These are phyloP conservation scores for Rhododendron simsii DNA, from an alignment of 148 eudicot species.

Conservation along the genomic window DNA sequence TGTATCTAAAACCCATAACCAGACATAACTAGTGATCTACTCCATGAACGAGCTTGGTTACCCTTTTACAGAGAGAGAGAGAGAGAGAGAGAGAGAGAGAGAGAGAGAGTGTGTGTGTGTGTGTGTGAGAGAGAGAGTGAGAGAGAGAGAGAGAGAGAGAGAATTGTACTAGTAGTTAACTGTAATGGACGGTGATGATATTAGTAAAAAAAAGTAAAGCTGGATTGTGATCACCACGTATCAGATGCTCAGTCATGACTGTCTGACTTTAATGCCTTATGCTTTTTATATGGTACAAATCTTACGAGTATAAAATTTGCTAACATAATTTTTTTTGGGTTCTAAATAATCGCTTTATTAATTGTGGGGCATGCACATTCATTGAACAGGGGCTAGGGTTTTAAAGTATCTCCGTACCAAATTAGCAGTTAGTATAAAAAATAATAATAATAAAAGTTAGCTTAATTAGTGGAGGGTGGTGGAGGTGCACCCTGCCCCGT, in stretches of 20 bases:
- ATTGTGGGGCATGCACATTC: neutral
- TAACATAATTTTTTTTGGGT: neutral
- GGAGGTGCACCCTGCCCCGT: neutral
- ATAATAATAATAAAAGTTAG: neutral
- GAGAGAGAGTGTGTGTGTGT: neutral
- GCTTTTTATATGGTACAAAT: neutral
- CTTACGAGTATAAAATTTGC: neutral
- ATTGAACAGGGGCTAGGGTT: neutral
- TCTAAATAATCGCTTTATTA: neutral
- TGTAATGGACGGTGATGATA: neutral
- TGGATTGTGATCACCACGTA: neutral
- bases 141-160: neutral
- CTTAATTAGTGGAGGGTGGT: neutral
- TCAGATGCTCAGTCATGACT: neutral
- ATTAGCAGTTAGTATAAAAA: neutral
- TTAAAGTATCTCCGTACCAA: neutral
- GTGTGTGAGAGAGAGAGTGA: neutral
- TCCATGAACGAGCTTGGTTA: neutral
- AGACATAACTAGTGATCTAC: neutral
- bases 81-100: neutral
- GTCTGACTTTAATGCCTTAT: neutral
- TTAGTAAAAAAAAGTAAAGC: neutral
- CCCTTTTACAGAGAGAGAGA: neutral
- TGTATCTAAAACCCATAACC: neutral
- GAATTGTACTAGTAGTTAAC: neutral